A percentile compares a stretch with the other conserved stretches of the same genome.
Conservation (phyloP, 257 asterid genomes). For the Salvia rosmarinus region DNA sequence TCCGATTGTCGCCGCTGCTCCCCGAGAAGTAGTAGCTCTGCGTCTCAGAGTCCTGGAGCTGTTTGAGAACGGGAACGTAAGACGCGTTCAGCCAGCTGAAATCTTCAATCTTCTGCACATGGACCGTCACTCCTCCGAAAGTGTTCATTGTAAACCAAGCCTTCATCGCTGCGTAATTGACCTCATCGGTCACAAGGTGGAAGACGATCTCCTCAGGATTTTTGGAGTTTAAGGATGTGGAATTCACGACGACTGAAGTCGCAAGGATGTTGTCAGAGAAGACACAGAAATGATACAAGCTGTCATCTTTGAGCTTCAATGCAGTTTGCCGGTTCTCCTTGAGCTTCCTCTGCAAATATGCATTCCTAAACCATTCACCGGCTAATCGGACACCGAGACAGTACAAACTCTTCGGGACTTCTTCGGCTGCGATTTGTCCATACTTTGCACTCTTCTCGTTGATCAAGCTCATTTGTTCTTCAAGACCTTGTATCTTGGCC, state of each 20-base stretch:
- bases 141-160: constrained; percentile 66
- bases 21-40: constrained; percentile 74
- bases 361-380: constrained; percentile 55
- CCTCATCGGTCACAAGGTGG: constrained; percentile 68
- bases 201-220: constrained; percentile 52
- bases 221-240: constrained; percentile 54
- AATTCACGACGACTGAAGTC: constrained; percentile 66
- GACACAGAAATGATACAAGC: constrained; percentile 62
- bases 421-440: constrained; percentile 76
- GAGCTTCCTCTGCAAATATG: constrained; percentile 46
- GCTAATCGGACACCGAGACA: constrained; percentile 68
- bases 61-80: constrained; percentile 69
- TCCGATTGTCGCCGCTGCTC: constrained; percentile 48
- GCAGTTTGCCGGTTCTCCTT: constrained; percentile 41
- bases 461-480: constrained; percentile 51
- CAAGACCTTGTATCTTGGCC: constrained; percentile 64
- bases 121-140: constrained; percentile 55
- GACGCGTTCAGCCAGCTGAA: constrained; percentile 67
- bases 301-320: constrained; percentile 50
- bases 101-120: constrained; percentile 60
- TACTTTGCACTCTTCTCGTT: constrained; percentile 55
- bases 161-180: constrained; percentile 65
- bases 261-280: constrained; percentile 73
- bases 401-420: constrained; percentile 62
- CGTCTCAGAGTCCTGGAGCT: constrained; percentile 65